Percentiles rank a stretch among this genome's conserved stretches.
Conservation (phyloP, 306 rosid genomes). For the Dicorynia guianensis region DNA sequence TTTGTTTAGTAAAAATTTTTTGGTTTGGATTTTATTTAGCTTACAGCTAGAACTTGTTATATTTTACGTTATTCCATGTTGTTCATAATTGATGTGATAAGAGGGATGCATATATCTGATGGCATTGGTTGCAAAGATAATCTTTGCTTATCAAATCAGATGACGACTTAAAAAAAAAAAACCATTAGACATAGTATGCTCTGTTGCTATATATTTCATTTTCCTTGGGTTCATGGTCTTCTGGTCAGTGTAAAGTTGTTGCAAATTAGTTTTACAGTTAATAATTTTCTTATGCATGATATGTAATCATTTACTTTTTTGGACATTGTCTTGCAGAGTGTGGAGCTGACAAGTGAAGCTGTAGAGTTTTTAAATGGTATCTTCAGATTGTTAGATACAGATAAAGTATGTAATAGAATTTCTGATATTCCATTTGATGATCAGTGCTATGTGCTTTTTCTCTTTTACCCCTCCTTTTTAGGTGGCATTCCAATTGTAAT, state of each 20-base stretch:
- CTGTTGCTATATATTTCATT: slow-evolving; percentile 26
- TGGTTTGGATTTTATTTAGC: slow-evolving; percentile 34
- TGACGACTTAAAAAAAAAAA: slow-evolving; percentile 20
- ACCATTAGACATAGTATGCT: background rate
- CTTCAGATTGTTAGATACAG: slow-evolving; percentile 80
- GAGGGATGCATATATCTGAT: no score
- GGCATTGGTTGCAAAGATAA: no score
- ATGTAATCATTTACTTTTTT: slow-evolving; percentile 32
- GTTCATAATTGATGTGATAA: background rate
- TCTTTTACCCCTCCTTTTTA: background rate
- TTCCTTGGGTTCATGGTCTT: slow-evolving; percentile 16
- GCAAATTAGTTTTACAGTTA: slow-evolving; percentile 25
- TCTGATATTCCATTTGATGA: slow-evolving; percentile 13
- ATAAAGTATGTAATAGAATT: slow-evolving; percentile 64
- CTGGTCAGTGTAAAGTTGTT: slow-evolving; percentile 17
- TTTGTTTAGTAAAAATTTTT: slow-evolving; percentile 28
- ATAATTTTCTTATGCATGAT: slow-evolving; percentile 32
- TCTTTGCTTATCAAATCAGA: slow-evolving; percentile 29
- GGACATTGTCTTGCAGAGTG: slow-evolving; percentile 64
- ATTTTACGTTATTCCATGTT: slow-evolving; percentile 13
- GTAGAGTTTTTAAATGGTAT: slow-evolving; percentile 83
- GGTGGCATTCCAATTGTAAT: slow-evolving; percentile 37
- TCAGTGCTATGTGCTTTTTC: slow-evolving; percentile 30
- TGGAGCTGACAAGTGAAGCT: slow-evolving; percentile 92
- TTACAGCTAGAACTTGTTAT: slow-evolving; percentile 27